phyloP scores from a whole-genome alignment of 2,329 filamentous ascomycete genomes.

The Claviceps maximensis region DNA sequence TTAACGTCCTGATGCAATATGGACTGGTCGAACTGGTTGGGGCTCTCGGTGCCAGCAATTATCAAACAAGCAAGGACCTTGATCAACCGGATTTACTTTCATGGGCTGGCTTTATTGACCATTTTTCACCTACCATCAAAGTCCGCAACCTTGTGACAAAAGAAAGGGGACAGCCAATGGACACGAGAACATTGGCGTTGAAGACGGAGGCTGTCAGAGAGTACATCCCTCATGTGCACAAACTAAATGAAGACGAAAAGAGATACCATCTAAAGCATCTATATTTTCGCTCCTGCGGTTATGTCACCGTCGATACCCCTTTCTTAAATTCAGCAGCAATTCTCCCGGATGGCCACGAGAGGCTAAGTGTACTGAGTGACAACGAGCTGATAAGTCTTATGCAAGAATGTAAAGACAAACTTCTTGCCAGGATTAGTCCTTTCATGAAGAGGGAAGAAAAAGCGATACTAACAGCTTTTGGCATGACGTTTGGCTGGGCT shows the following conservation, averaged over 20 bases:
- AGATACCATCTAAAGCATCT: constrained; percentile 24
- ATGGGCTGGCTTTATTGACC: constrained; percentile 29
- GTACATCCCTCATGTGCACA: constrained; percentile 3
- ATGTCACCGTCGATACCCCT: constrained; percentile 30
- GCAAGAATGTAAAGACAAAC: constrained; percentile 23
- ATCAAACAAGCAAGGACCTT: background rate
- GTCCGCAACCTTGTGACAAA: constrained; percentile 8
- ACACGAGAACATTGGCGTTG: background rate
- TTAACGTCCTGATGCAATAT: background rate
- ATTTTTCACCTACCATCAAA: constrained; percentile 25
- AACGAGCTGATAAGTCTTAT: constrained; percentile 16
- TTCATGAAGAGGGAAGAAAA: constrained; percentile 17
- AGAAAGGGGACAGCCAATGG: background rate
- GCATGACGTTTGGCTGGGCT: constrained; percentile 25
- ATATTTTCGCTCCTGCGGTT: constrained; percentile 48
- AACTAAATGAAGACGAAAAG: constrained; percentile 15
- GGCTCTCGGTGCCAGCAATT: background rate
- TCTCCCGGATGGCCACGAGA: constrained; percentile 11
- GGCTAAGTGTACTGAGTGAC: background rate
- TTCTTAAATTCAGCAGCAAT: constrained; percentile 24
- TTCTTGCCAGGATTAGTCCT: constrained; percentile 22
- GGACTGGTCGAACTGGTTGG: background rate
- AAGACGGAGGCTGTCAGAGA: background rate
- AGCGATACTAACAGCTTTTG: constrained; percentile 18
- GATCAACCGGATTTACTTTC: constrained; percentile 19